phyloP scores from a whole-genome alignment of 192 early-diverging fungal species.

The Entophlyctis luteolus region DNA sequence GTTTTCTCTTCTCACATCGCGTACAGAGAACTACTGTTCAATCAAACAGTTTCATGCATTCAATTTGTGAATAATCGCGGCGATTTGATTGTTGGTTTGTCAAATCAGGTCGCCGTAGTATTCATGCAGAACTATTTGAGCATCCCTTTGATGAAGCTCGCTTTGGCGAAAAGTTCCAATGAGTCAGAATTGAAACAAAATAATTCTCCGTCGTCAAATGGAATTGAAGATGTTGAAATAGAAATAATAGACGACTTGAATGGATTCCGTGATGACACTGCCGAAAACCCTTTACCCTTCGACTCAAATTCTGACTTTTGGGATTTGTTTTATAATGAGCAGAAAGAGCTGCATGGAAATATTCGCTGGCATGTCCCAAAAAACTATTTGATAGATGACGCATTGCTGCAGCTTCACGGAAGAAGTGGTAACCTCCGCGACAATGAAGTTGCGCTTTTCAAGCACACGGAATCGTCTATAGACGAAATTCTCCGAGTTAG shows the following conservation, averaged over 20 bases:
- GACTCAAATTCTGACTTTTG: constrained; percentile 46
- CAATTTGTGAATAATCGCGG: constrained; percentile 34
- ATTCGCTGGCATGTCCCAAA: constrained; percentile 24
- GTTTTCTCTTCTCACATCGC: not conserved
- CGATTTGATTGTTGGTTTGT: constrained; percentile 31
- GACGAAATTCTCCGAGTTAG: constrained; percentile 13
- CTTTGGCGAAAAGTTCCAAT: not conserved
- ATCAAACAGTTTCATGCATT: constrained; percentile 24
- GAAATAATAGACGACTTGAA: constrained; percentile 1
- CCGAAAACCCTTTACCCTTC: constrained; percentile 34
- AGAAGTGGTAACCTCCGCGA: not conserved
- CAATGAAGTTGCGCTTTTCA: not conserved
- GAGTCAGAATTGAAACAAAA: not conserved
- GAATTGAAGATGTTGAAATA: not conserved
- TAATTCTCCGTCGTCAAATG: not conserved
- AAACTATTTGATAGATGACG: not conserved
- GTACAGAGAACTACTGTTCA: constrained; percentile 34
- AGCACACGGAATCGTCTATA: not conserved
- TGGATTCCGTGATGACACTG: constrained; percentile 32
- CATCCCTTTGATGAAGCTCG: constrained; percentile 4
- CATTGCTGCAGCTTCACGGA: not conserved
- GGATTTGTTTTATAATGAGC: constrained; percentile 34
- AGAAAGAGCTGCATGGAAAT: constrained; percentile 17
- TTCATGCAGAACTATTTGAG: constrained; percentile 34
- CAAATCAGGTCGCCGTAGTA: constrained; percentile 27